Conservation (phyloP, 257 asterid species). For the Solanum etuberosum region DNA sequence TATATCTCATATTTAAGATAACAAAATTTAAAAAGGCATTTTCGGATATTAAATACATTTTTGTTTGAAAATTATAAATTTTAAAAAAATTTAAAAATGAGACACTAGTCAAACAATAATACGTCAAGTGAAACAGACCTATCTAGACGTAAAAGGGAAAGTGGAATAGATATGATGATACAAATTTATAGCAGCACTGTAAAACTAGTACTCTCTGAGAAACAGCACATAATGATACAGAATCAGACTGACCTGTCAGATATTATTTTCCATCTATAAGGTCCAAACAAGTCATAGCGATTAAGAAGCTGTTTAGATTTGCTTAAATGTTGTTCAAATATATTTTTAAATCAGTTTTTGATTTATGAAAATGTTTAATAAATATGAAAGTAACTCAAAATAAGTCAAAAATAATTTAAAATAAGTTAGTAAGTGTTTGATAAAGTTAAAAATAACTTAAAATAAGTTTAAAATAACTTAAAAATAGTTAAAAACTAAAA, state of each 20-base stretch:
- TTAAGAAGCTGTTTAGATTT: not conserved
- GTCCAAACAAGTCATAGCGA: slow-evolving; percentile 25
- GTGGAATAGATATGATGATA: slow-evolving; percentile 1
- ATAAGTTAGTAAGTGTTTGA: no score
- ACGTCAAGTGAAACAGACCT: not conserved
- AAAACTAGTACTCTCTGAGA: not conserved
- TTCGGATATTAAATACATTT: no score
- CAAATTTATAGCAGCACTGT: not conserved
- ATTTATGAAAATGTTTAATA: no score
- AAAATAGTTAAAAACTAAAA: no score
- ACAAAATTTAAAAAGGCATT: not conserved
- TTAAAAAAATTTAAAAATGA: not conserved
- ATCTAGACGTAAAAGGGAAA: not conserved
- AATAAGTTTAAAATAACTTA: no score
- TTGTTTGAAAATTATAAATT: not conserved
- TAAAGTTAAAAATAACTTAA: no score
- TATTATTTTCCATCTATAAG: not conserved
- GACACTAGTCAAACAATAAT: not conserved
- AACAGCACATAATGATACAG: not conserved
- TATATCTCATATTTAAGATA: no score
- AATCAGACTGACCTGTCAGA: slow-evolving; percentile 17
- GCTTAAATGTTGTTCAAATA: not conserved
- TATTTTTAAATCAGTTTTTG: no score
- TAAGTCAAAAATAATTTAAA: no score
- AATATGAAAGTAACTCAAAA: no score